Evolutionary conservation across 805 yeast genomes (phyloP).

Genomic region (Brettanomyces nanus): DNA sequence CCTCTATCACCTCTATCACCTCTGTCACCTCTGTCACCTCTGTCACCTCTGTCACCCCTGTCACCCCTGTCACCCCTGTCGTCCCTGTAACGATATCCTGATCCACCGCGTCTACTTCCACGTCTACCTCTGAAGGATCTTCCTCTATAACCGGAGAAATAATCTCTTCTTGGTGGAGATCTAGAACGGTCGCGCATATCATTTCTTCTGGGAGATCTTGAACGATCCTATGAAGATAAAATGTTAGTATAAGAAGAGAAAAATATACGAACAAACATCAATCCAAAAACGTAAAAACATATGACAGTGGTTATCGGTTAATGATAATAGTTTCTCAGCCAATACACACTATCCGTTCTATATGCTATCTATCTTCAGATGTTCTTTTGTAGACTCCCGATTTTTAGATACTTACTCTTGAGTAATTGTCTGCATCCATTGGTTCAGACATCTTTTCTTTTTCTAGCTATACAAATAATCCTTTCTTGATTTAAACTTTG

Average conservation of each 20-base stretch:
- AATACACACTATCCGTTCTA: too few species aligned
- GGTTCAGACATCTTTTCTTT: constrained; percentile 40
- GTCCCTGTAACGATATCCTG: constrained; percentile 19
- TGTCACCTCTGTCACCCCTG: constrained; percentile 18
- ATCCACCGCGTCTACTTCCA: constrained; percentile 17
- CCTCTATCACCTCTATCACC: constrained; percentile 11
- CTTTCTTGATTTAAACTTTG: too few species aligned
- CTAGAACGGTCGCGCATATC: constrained; percentile 22
- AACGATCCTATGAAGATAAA: not conserved
- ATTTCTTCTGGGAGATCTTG: constrained; percentile 1
- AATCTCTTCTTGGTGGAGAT: constrained; percentile 26
- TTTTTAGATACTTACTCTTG: constrained; percentile 49
- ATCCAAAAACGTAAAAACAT: too few species aligned
- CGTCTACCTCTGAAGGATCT: constrained; percentile 14
- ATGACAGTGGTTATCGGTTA: too few species aligned
- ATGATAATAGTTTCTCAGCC: too few species aligned
- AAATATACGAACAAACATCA: not conserved
- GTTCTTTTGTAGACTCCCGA: too few species aligned
- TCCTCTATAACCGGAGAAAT: constrained; percentile 10
- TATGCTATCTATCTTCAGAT: too few species aligned
- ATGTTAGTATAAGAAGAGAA: not conserved
- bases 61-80: constrained; percentile 17
- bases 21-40: constrained; percentile 20
- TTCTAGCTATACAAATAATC: too few species aligned
- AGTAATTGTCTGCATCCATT: constrained; percentile 57